Base-by-base conservation (phyloP, 2,329 filamentous ascomycete genomes). In the Stromatinia cepivora region DNA sequence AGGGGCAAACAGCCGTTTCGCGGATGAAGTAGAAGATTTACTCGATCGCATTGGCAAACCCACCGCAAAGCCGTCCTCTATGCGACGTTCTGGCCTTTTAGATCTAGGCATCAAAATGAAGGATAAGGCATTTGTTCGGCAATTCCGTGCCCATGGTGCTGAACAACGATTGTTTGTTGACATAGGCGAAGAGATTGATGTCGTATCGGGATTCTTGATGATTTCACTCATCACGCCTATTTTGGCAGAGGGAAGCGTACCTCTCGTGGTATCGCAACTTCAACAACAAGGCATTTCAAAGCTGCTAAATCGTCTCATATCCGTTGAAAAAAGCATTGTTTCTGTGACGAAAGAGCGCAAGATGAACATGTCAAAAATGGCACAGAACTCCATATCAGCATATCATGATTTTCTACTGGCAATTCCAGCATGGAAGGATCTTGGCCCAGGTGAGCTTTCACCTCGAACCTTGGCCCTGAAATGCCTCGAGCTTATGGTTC, bases 121-220 rank as follows among this genome's bases (percentile, higher is more conserved):
- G 62, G 82, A 89, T 63, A 88, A 88, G 74, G 82, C 82, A 0
- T 93, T 92, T 74, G 82, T 87, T 39, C 83, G 84, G 25, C 89
- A 91, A 71, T 93, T 97, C 75, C 84, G 91, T 28, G 89, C 93
- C 71, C 89, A 92, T 73, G 87, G 88, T 9, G 87, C 91, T 69
- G 91, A 92, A 71, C 85, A 88, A 67, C 86, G 86, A 42, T 82
- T 97, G 22, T 86, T 93, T 66, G 83, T 86, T 57, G 85, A 86
- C 54, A 82, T 91, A 13, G 84, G 83, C 0, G 82, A 83, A 62
- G 87, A 90, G 75, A 79, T 83, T 1, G 90, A 93, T 76, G 73
- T 84, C 31, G 81, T 90, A 48, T 84, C 85, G 65, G 88, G 88
- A 9, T 91, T 90, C 75, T 81, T 88, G 1, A 83, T 93, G 20